phyloP scores from a whole-genome alignment of 2,329 filamentous ascomycete genomes.

The Fusarium chaquense region DNA sequence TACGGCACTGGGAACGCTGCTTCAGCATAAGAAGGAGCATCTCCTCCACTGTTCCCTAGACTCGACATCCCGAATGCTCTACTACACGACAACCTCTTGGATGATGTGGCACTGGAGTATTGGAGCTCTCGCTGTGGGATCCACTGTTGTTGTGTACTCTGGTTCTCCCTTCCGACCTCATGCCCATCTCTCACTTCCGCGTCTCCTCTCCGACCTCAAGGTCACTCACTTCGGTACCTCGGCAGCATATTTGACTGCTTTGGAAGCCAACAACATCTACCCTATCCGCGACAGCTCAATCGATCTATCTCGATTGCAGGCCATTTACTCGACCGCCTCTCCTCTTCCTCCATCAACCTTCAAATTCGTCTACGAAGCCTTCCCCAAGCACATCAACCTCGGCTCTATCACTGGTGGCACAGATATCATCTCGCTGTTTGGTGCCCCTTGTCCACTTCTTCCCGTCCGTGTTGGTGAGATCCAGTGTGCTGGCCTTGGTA shows the following conservation, averaged over 20 bases:
- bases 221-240: conserved; percentile 97
- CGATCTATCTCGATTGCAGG: conserved; percentile 75
- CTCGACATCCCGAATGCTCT: conserved; percentile 80
- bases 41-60: conserved; percentile 85
- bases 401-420: conserved; percentile 96
- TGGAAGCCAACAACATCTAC: conserved; percentile 80
- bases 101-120: conserved; percentile 99
- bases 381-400: conserved; percentile 84
- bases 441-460: conserved; percentile 81
- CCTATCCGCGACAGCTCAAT: conserved; percentile 67
- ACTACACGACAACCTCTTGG: conserved; percentile 96
- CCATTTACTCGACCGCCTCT: conserved; percentile 94
- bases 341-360: conserved; percentile 95
- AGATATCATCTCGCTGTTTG: conserved; percentile 96
- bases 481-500: conserved; percentile 81
- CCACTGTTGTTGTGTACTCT: conserved; percentile 88
- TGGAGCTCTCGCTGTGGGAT: conserved; percentile 83
- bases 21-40: conserved; percentile 98
- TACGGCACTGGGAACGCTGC: conserved; percentile 86
- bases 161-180: conserved; percentile 89
- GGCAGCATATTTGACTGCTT: conserved; percentile 89
- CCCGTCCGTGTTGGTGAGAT: conserved; percentile 81
- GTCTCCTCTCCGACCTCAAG: conserved; percentile 80
- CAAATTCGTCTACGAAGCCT: conserved; percentile 85
- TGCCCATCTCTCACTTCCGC: conserved; percentile 84